phyloP scores from a whole-genome alignment of 257 asterid genomes.

The Ligustrum vulgare region DNA sequence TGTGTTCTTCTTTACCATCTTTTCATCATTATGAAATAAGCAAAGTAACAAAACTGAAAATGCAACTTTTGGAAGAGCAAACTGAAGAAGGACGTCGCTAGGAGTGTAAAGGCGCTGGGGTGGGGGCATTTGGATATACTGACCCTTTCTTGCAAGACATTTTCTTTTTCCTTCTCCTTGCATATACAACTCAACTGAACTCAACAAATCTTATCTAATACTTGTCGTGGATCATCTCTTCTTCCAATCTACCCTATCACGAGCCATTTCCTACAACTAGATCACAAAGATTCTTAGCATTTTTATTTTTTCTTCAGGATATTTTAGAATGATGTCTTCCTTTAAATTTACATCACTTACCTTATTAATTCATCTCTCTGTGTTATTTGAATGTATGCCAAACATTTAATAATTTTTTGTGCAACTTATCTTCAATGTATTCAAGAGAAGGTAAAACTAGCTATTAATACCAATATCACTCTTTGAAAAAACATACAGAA shows the following conservation, averaged over 20 bases:
- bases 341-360: background rate
- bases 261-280: background rate
- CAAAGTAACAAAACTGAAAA: background rate
- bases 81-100: no score
- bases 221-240: background rate
- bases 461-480: background rate
- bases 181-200: background rate
- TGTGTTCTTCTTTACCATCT: background rate
- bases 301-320: background rate
- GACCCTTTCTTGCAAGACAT: background rate
- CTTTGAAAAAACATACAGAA: background rate
- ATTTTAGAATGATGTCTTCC: background rate
- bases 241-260: background rate
- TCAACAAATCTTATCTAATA: background rate
- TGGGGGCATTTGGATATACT: background rate
- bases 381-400: background rate
- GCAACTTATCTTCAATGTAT: background rate
- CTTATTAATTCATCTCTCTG: background rate
- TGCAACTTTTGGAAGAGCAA: background rate
- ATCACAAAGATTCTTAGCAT: background rate
- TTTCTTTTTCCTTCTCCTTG: no score
- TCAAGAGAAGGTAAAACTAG: background rate
- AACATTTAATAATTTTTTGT: background rate
- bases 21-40: background rate
- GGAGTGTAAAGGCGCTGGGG: no score